Evolutionary conservation across 108 stramenopile species (phyloP), one percentile per base, ranked within the genome.

Genomic region (Discostella stelligeroides): DNA sequence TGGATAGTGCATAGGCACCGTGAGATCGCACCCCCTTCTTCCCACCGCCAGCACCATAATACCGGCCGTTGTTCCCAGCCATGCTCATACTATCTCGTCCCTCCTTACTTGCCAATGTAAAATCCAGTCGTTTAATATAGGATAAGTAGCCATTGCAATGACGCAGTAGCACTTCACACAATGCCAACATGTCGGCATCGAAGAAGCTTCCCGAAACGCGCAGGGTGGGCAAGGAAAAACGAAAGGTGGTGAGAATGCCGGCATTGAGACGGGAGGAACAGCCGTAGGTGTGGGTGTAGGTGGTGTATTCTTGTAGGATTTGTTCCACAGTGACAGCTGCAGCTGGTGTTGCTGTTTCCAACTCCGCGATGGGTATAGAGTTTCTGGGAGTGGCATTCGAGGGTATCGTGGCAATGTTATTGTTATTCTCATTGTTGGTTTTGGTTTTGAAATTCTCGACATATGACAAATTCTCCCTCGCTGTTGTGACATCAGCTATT

Each of bases 141-240:
- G 55, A 39, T n/a, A 93, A 60, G 2, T 77, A 45, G 1, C 83
- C 85, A 56, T 93, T 93, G 66, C 73, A 76, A 47, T 93, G 87
- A 4, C 73, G 63, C n/a, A 90, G 46, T 38, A 93, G 53, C 0
- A 93, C 39, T 64, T 93, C 92, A 1, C 51, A 64, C 34, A 93
- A 47, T 10, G 92, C 88, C 54, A 93, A 30, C 88, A 90, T 88
- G 75, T 93, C 92, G 57, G 85, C 79, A 83, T 93, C 92, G 68
- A 88, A 88, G 63, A 90, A 93, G 38, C 55, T 25, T 46, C 86
- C 89, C 1, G 79, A 78, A 29, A 90, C 85, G 0, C 92, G 85
- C 15, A 93, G 41, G 4, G 85, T 71, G 9, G 92, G 89, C 11
- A 88, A 50, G 15, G 71, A 72, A 62, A 82, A 90, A 13, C 92